phyloP scores from a whole-genome alignment of 1,284 basidiomycete species.

The Apiotrichum gamsii region DNA sequence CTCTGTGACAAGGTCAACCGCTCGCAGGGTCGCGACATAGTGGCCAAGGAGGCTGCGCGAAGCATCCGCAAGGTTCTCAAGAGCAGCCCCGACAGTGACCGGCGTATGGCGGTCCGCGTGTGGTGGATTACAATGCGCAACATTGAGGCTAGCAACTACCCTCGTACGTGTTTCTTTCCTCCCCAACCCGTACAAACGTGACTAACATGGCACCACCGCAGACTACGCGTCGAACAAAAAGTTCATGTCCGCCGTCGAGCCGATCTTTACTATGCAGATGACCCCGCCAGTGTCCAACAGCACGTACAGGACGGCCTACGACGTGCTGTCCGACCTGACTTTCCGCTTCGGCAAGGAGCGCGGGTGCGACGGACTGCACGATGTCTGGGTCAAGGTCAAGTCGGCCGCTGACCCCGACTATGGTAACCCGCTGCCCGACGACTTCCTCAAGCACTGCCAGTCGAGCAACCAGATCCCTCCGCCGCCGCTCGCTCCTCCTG shows the following conservation, averaged over 20 bases:
- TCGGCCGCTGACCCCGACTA: slow-evolving; percentile 39
- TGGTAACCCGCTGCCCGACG: slow-evolving; percentile 36
- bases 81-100: slow-evolving; percentile 35
- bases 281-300: slow-evolving; percentile 2
- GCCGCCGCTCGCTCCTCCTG: too few species aligned
- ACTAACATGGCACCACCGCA: slow-evolving; percentile 6
- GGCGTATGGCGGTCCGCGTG: slow-evolving; percentile 37
- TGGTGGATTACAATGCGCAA: slow-evolving; percentile 45
- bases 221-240: slow-evolving; percentile 40
- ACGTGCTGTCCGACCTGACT: slow-evolving; percentile 38
- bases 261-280: slow-evolving; percentile 7
- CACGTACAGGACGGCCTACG: slow-evolving; percentile 8
- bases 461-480: background rate
- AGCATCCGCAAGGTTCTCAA: slow-evolving; percentile 45
- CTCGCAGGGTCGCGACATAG: slow-evolving; percentile 33
- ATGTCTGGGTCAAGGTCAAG: slow-evolving; percentile 44
- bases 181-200: too few species aligned
- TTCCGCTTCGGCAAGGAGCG: slow-evolving; percentile 37
- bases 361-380: slow-evolving; percentile 37
- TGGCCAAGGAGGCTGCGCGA: slow-evolving; percentile 42
- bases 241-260: slow-evolving; percentile 34
- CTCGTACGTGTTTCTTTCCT: slow-evolving; percentile 28
- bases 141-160: slow-evolving; percentile 29
- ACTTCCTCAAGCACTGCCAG: slow-evolving; percentile 8
- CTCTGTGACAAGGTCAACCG: slow-evolving; percentile 43